These are phyloP conservation scores for Marasmius sp. DNA, from an alignment of 1,284 basidiomycete species.

Conservation along the genomic window DNA sequence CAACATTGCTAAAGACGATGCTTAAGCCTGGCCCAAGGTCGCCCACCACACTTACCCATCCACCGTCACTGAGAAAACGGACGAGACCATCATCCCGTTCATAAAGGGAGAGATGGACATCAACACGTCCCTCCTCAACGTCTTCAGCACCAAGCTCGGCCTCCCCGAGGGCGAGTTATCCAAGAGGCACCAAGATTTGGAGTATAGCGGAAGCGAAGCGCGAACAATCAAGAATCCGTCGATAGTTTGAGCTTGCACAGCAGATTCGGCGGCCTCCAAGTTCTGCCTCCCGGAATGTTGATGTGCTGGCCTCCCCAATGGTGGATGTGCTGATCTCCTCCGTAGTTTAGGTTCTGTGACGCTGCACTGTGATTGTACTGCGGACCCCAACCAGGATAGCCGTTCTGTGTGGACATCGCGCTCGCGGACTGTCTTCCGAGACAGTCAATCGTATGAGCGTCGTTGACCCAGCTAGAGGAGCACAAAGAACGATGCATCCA, in stretches of 20 bases:
- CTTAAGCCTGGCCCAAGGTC: slow-evolving; percentile 43
- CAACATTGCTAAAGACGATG: slow-evolving; percentile 57
- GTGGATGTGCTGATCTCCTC: too few relatives aligned
- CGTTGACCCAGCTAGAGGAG: too few relatives aligned
- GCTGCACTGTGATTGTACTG: too few relatives aligned
- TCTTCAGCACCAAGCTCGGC: slow-evolving; percentile 51
- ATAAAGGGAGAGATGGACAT: slow-evolving; percentile 45
- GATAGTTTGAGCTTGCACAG: slow-evolving; percentile 62
- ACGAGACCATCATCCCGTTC: slow-evolving; percentile 42
- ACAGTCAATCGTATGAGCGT: too few relatives aligned
- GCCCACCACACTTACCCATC: slow-evolving; percentile 48
- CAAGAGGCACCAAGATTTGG: slow-evolving; percentile 37
- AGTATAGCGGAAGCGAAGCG: slow-evolving; percentile 50
- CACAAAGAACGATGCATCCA: too few relatives aligned
- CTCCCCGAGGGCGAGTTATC: slow-evolving; percentile 47
- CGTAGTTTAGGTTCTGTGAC: too few relatives aligned
- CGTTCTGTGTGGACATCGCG: too few relatives aligned
- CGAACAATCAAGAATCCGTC: slow-evolving; percentile 50
- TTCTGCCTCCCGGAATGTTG: slow-evolving; percentile 54
- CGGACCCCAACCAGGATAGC: too few relatives aligned
- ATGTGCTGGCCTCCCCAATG: too few relatives aligned
- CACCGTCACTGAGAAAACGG: slow-evolving; percentile 44
- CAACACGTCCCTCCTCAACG: slow-evolving; percentile 43
- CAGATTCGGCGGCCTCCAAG: slow-evolving; percentile 70
- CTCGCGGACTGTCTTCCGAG: too few relatives aligned